phyloP scores from a whole-genome alignment of 805 yeast species.

The Candida hungchunana region DNA sequence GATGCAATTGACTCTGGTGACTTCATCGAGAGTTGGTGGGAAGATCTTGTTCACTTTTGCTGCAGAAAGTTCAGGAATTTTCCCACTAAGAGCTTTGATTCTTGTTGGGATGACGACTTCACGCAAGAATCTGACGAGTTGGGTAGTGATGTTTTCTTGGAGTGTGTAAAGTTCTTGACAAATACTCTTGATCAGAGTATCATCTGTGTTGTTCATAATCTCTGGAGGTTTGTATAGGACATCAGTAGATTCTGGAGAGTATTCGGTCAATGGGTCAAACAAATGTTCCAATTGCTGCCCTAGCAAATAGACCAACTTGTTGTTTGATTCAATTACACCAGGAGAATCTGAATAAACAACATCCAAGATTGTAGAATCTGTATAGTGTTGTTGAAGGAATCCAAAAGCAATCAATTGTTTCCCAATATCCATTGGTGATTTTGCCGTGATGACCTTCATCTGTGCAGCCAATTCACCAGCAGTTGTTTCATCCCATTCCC shows the following conservation, averaged over 20 bases:
- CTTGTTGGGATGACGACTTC: slow-evolving; percentile 77
- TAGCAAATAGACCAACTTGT: slow-evolving; percentile 65
- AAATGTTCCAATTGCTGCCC: slow-evolving; percentile 87
- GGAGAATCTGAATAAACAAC: slow-evolving; percentile 62
- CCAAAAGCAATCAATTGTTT: slow-evolving; percentile 52
- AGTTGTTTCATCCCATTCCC: slow-evolving; percentile 70
- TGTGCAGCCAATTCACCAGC: slow-evolving; percentile 77
- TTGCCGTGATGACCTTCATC: slow-evolving; percentile 51
- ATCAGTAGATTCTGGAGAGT: slow-evolving; percentile 86
- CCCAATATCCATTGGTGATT: slow-evolving; percentile 57
- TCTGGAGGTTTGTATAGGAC: slow-evolving; percentile 62
- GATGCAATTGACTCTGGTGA: slow-evolving; percentile 83
- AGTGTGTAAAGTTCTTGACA: slow-evolving; percentile 63
- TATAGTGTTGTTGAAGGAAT: slow-evolving; percentile 42
- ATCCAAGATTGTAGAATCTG: slow-evolving; percentile 61
- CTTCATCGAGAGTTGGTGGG: slow-evolving; percentile 95
- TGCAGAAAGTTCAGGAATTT: slow-evolving; percentile 50
- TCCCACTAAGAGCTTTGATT: slow-evolving; percentile 56
- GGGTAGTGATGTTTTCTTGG: slow-evolving; percentile 67
- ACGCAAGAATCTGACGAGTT: slow-evolving; percentile 71
- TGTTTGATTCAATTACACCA: slow-evolving; percentile 57
- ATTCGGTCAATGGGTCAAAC: slow-evolving; percentile 86
- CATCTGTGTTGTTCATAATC: slow-evolving; percentile 27
- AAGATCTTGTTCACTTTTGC: slow-evolving; percentile 70
- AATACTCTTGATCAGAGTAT: slow-evolving; percentile 43